phyloP scores from a whole-genome alignment of 805 yeast species.

The Vanderwaltozyma tropicalis region DNA sequence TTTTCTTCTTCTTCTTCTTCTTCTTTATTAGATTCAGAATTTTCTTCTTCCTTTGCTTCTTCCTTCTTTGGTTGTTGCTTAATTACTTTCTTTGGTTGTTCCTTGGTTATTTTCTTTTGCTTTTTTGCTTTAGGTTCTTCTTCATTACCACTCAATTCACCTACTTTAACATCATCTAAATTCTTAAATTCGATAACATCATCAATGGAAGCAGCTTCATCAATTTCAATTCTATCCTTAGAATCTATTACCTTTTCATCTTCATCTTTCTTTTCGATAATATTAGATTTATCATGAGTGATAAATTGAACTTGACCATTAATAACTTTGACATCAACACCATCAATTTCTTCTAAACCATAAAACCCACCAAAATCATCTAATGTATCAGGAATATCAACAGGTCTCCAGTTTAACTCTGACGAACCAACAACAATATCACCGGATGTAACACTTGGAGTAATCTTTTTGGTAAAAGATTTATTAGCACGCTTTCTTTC shows the following conservation, averaged over 20 bases:
- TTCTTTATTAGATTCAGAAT: slow-evolving; percentile 8
- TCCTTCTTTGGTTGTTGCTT: slow-evolving; percentile 16
- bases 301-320: slow-evolving; percentile 54
- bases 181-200: slow-evolving; percentile 24
- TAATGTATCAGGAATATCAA: slow-evolving; percentile 69
- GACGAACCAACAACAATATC: slow-evolving; percentile 35
- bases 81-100: slow-evolving; percentile 20
- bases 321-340: slow-evolving; percentile 70
- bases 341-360: slow-evolving; percentile 90
- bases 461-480: background rate
- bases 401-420: slow-evolving; percentile 65
- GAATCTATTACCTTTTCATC: slow-evolving; percentile 4
- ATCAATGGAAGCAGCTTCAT: slow-evolving; percentile 4
- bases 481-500: slow-evolving; percentile 1
- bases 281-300: slow-evolving; percentile 13
- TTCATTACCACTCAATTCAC: slow-evolving; percentile 20
- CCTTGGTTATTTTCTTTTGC: slow-evolving; percentile 13
- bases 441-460: background rate
- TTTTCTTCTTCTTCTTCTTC: slow-evolving; percentile 8
- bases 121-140: slow-evolving; percentile 21
- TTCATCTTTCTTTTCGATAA: slow-evolving; percentile 5
- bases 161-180: slow-evolving; percentile 25
- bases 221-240: slow-evolving; percentile 11
- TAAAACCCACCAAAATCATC: slow-evolving; percentile 86
- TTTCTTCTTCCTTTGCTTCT: slow-evolving; percentile 16